Conservation (phyloP, 805 yeast species). For the Starmerella davenportii region DNA sequence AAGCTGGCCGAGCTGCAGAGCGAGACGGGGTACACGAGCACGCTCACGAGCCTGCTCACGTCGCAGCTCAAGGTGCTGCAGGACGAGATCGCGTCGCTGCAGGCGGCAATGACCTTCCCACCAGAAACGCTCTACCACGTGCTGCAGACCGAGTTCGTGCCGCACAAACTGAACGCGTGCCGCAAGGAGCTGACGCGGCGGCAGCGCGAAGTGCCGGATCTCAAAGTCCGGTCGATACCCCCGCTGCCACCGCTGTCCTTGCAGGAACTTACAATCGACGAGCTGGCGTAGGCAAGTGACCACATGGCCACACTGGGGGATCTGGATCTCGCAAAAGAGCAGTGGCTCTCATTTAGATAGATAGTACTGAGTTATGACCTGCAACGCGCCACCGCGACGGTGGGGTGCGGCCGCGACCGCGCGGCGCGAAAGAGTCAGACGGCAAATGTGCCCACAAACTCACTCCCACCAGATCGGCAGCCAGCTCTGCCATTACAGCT, state of each 20-base stretch:
- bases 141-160: conserved; percentile 1
- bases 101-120: conserved; percentile 6
- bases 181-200: neutral
- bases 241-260: too few relatives aligned
- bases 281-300: too few relatives aligned
- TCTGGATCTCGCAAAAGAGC: too few relatives aligned
- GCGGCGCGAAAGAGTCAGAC: too few relatives aligned
- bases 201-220: neutral
- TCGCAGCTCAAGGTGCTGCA: conserved; percentile 1
- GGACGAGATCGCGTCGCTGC: conserved; percentile 4
- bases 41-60: conserved; percentile 8
- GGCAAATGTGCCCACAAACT: too few relatives aligned
- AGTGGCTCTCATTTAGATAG: too few relatives aligned
- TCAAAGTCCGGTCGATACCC: neutral
- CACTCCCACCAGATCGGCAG: too few relatives aligned
- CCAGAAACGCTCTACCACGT: conserved; percentile 4
- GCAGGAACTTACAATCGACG: neutral
- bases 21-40: conserved; percentile 6
- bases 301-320: too few relatives aligned
- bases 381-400: too few relatives aligned
- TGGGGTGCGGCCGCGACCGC: too few relatives aligned
- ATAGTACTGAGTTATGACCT: too few relatives aligned
- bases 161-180: neutral
- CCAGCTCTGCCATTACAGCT: too few relatives aligned
- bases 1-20: neutral